A percentile compares a stretch with the other conserved stretches of the same genome.
These are phyloP conservation scores for Suzukiozyma palmioleophila DNA, from an alignment of 1,139 yeast species.

Conservation along the genomic window DNA sequence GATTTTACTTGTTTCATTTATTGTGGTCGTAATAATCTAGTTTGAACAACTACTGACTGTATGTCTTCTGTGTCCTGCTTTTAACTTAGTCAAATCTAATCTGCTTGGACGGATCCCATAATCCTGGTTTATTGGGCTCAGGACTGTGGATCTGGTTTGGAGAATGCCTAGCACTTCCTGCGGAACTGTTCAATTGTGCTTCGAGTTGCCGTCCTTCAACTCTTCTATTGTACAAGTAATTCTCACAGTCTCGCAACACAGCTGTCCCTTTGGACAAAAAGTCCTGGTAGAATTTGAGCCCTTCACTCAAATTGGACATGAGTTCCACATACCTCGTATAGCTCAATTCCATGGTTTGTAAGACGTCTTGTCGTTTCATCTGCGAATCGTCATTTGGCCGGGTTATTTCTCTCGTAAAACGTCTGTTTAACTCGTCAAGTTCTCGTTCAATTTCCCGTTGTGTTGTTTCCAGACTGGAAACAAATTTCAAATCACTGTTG, in stretches of 20 bases:
- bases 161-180: background rate
- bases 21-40: too few species aligned
- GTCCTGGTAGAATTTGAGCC: constrained; percentile 64
- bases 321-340: constrained; percentile 54
- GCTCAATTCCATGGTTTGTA: constrained; percentile 53
- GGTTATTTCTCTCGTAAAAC: constrained; percentile 25
- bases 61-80: too few species aligned
- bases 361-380: constrained; percentile 41
- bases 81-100: background rate
- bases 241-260: constrained; percentile 49
- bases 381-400: constrained; percentile 19
- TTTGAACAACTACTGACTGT: too few species aligned
- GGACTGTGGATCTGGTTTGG: constrained; percentile 8
- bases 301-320: constrained; percentile 60
- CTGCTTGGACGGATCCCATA: constrained; percentile 2
- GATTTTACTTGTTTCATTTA: too few species aligned
- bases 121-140: background rate
- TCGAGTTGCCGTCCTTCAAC: constrained; percentile 53
- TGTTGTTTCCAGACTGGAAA: constrained; percentile 31
- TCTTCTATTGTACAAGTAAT: constrained; percentile 50
- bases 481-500: constrained; percentile 33
- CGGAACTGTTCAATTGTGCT: constrained; percentile 2
- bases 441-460: constrained; percentile 43
- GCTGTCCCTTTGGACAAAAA: constrained; percentile 47
- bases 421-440: constrained; percentile 36